Percentiles rank a stretch among this genome's conserved stretches.
These are phyloP conservation scores for Trichosporon sp. DNA, from an alignment of 1,284 basidiomycete species.

Conservation along the genomic window DNA sequence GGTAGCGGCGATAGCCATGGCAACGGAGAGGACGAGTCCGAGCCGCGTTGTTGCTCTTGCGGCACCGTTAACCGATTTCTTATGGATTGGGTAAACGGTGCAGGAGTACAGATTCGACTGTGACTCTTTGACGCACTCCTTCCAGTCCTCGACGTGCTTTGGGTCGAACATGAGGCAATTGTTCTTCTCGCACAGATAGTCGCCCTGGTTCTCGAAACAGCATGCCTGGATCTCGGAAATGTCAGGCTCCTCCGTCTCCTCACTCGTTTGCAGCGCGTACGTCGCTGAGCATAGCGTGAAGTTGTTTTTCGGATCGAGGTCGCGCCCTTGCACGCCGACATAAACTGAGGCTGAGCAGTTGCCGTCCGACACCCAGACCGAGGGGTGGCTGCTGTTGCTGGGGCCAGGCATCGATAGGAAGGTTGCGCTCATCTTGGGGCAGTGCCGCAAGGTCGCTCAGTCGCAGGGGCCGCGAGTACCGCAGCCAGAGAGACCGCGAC, in stretches of 20 bases:
- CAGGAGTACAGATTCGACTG: conserved; percentile 11
- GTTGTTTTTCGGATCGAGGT: conserved; percentile 15
- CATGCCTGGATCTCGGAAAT: conserved; percentile 15
- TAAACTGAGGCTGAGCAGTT: conserved; percentile 9
- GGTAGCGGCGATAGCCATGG: not conserved
- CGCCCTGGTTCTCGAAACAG: conserved; percentile 14
- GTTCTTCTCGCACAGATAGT: conserved; percentile 13
- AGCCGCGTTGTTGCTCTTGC: not conserved
- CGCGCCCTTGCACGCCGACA: conserved; percentile 3
- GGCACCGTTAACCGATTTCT: not conserved
- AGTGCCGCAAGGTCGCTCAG: not conserved
- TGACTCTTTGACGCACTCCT: not conserved
- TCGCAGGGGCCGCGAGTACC: not conserved
- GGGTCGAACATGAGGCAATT: conserved; percentile 2
- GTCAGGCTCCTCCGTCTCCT: conserved; percentile 10
- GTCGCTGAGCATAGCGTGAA: conserved; percentile 14
- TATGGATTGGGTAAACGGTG: conserved; percentile 11
- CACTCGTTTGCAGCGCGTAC: not conserved
- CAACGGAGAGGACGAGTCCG: conserved; percentile 4
- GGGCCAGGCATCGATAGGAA: not conserved
- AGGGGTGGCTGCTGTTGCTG: not conserved
- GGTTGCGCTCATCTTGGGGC: not conserved
- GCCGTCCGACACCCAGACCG: conserved; percentile 13
- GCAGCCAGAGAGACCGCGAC: not conserved
- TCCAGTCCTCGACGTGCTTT: not conserved